Base-by-base conservation (phyloP, 1,139 yeast genomes). In the Geotrichum candidum region DNA sequence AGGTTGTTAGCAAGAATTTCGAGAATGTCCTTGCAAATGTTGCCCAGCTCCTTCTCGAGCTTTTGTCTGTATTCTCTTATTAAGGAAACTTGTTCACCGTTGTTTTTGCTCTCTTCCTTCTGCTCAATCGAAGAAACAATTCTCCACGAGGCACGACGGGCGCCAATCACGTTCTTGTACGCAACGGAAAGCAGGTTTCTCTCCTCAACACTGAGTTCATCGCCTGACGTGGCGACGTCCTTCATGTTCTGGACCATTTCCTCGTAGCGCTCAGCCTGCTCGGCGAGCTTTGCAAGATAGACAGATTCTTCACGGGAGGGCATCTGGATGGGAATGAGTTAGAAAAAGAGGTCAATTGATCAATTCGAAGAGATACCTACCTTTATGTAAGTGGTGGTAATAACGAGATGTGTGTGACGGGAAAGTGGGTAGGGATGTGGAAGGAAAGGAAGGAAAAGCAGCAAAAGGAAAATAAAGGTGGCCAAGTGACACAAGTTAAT, bases 121-220 rank as follows among this genome's bases (percentile, higher is more conserved):
- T 92, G 98, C 80, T 92, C 98, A 73, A 92, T 92, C 55, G 97
- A 90, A 57, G 97, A 90, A 63, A 92, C 97, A 76, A 92, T 92
- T 85, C 98, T 88, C 99, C 99, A 94, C 54, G 97, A 90, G 65
- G 99, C 98, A 81, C 99, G 92, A 76, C 98, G 92, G 64, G 98
- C 97, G 73, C 99, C 99, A 79, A 94, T 92, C 65, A 94, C 99
- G 75, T 94, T 94, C 80, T 94, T 94, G 84, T 92, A 94, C 68
- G 99, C 99, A 70, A 94, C 97, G 50, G 97, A 90, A 73, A 94
- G 84, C 72, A 94, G 84, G 79, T 94, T 94, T 80, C 99, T 92
- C 82, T 94, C 99, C 80, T 94, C 99, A 68, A 94, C 97, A 51
- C 96, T 88, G 72, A 94, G 83, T 78, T 92, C 98, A 78, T 90